These are phyloP conservation scores for Polytrichum formosum DNA, from an alignment of 225 moss, liverwort and hornwort species.

Conservation along the genomic window DNA sequence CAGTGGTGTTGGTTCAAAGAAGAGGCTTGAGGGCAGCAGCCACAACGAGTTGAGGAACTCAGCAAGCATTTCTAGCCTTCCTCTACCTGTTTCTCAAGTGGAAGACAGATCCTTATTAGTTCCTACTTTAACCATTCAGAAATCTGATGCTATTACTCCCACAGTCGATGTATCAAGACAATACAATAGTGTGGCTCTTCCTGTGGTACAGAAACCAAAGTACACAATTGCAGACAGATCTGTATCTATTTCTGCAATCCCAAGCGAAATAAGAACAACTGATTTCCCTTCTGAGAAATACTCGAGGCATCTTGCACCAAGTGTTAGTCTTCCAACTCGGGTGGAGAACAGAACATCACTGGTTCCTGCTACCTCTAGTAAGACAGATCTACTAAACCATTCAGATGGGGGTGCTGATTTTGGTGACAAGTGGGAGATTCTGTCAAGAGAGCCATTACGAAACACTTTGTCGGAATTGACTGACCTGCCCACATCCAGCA, in stretches of 20 bases:
- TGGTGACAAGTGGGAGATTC: slow-evolving; percentile 17
- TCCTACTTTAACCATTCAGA: neutral
- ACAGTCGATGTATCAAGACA: neutral
- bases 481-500: neutral
- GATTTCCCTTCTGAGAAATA: neutral
- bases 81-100: slow-evolving; percentile 5
- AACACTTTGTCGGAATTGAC: slow-evolving; percentile 9
- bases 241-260: slow-evolving; percentile 2
- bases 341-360: neutral
- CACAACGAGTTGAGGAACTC: slow-evolving; percentile 33
- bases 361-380: neutral
- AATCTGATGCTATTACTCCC: neutral
- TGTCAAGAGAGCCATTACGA: slow-evolving; percentile 14
- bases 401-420: neutral
- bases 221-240: slow-evolving; percentile 2
- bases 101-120: slow-evolving; percentile 4
- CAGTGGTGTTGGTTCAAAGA: slow-evolving; percentile 26
- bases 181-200: neutral
- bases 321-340: slow-evolving; percentile 4
- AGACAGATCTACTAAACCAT: neutral
- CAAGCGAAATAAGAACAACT: neutral
- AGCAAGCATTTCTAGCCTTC: slow-evolving; percentile 35
- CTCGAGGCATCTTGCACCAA: slow-evolving; percentile 3
- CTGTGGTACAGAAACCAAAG: slow-evolving; percentile 7
- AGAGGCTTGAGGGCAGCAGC: neutral